phyloP scores from a whole-genome alignment of 352 stramenopile genomes.

The Phytophthora capsici region DNA sequence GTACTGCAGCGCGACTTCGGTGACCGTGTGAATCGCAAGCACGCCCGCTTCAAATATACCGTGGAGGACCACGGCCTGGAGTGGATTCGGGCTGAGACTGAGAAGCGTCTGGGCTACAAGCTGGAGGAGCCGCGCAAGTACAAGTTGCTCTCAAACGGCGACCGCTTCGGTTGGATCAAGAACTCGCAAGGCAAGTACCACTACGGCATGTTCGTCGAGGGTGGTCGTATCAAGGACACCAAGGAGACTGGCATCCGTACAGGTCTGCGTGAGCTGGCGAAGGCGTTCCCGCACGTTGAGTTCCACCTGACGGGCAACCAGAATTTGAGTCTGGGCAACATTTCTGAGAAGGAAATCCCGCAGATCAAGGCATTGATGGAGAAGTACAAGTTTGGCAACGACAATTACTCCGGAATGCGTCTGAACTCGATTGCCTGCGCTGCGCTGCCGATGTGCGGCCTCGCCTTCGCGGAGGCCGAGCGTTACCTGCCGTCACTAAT shows the following conservation, averaged over 20 bases:
- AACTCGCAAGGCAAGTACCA: constrained; percentile 71
- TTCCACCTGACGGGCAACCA: constrained; percentile 97
- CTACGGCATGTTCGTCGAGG: constrained; percentile 88
- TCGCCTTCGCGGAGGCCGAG: constrained; percentile 98
- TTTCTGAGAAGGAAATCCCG: constrained; percentile 90
- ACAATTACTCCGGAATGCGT: constrained; percentile 81
- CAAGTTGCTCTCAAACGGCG: constrained; percentile 73
- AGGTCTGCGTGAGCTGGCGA: constrained; percentile 91
- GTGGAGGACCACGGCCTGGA: constrained; percentile 97
- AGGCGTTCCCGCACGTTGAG: constrained; percentile 91
- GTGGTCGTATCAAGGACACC: constrained; percentile 94
- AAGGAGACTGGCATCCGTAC: constrained; percentile 85
- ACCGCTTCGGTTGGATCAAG: constrained; percentile 84
- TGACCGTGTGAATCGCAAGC: constrained; percentile 96
- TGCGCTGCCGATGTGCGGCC: constrained; percentile 95
- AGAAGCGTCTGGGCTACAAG: constrained; percentile 95
- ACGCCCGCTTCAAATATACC: constrained; percentile 98
- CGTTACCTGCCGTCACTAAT: constrained; percentile 94
- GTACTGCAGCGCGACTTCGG: constrained; percentile 96
- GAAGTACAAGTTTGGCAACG: constrained; percentile 92
- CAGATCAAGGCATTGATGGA: constrained; percentile 92
- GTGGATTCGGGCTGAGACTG: constrained; percentile 93
- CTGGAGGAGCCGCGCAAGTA: constrained; percentile 84
- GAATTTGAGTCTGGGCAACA: constrained; percentile 95
- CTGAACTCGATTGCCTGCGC: constrained; percentile 95